Base-by-base conservation (phyloP, 768 basidiomycete species). In the Termitomyces sp. region DNA sequence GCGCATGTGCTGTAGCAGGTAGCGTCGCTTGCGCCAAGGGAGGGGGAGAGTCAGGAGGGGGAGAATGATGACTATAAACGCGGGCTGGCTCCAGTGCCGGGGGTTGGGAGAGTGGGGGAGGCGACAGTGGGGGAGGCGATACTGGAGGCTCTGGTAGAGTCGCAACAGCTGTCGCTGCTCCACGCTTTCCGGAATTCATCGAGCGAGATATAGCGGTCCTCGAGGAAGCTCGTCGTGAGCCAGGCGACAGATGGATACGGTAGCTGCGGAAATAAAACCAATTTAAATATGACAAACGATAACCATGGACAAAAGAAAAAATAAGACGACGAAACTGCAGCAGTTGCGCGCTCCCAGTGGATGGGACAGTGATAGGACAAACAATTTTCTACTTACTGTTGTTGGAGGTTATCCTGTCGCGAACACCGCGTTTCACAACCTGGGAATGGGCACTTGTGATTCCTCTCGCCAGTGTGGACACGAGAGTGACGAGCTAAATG, bases 381-480 rank as follows among this genome's bases (percentile, higher is more conserved):
- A 42, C 51, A 26, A 77, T n/a, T n/a, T n/a, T n/a, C n/a, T n/a
- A n/a, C 80, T 65, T 54, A 82, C 81, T 83, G 81, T 62, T 83
- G 81, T 51, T 83, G 81, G 4, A 96, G 79, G 63, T 96, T 96
- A 65, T 96, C 94, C 70, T 94, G 92, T 34, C 93, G 77, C 12
- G 90, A 92, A 63, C 94, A 95, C 18, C 90, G 81, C 1, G 92
- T 94, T 65, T 94, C 90, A 70, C 93, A 96, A 24, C 92, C 93
- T n/a, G 94, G 93, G 75, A 92, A 95, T 34, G 94, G 93, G 67
- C 93, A 96, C 59, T 86, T 90, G 75, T 94, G 91, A 72, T 94
- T 94, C 60, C 91, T 81, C 66, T 94, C 93, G 41, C 93, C 93
- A 16, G 93, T 95, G 73, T 95, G 93, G 13, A 94, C 88, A 55